Evolutionary conservation across 768 basidiomycete species (phyloP).

Genomic region (Mycena metata): DNA sequence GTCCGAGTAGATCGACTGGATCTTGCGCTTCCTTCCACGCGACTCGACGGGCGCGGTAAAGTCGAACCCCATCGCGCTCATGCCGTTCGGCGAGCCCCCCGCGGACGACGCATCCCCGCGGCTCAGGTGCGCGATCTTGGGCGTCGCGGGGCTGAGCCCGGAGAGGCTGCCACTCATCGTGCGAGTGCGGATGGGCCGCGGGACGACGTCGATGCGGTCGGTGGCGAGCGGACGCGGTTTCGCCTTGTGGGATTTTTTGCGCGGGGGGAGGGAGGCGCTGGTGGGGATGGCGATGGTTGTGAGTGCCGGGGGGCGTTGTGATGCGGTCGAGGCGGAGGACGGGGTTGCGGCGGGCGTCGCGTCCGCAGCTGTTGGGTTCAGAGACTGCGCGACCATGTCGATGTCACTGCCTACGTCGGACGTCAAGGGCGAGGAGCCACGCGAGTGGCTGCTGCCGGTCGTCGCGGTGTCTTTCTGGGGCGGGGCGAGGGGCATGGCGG

Average conservation of each 20-base stretch:
- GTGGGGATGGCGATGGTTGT: constrained; percentile 1
- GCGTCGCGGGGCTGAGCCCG: constrained; percentile 30
- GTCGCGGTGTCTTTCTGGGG: constrained; percentile 15
- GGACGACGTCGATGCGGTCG: constrained; percentile 21
- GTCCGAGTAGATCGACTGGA: constrained; percentile 35
- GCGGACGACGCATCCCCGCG: constrained; percentile 18
- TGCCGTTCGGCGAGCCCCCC: constrained; percentile 22
- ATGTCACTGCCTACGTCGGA: constrained; percentile 36
- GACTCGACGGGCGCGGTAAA: constrained; percentile 39
- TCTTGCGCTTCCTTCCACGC: constrained; percentile 39
- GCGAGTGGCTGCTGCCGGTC: constrained; percentile 13
- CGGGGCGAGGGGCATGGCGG: constrained; percentile 14
- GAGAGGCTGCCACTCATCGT: constrained; percentile 34
- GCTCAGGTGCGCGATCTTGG: constrained; percentile 20
- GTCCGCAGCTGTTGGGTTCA: constrained; percentile 24
- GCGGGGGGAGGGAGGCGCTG: constrained; percentile 8
- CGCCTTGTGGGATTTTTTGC: constrained; percentile 31
- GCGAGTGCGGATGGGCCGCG: constrained; percentile 30
- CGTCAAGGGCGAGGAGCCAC: constrained; percentile 35
- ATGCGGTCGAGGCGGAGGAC: constrained; percentile 21
- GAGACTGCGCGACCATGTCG: constrained; percentile 32
- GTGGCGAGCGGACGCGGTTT: constrained; percentile 19
- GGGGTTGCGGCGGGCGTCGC: no score
- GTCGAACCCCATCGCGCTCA: constrained; percentile 20
- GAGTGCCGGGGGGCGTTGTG: background rate